Base-by-base conservation (phyloP, 1,284 basidiomycete species). In the Cryptococcus sp. region DNA sequence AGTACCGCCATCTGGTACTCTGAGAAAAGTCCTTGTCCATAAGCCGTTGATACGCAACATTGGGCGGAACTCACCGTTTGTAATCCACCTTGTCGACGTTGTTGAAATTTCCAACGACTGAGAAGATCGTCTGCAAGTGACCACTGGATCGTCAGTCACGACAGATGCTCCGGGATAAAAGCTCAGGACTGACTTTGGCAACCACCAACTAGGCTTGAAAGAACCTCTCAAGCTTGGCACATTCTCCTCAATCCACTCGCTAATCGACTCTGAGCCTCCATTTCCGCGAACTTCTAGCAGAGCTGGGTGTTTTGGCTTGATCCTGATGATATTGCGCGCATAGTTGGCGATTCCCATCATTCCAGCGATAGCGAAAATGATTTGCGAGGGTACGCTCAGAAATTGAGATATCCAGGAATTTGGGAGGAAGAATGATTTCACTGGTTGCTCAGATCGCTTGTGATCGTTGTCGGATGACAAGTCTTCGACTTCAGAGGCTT, bases 31-130 rank as follows among this genome's bases (percentile, higher is more conserved):
- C 60, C 85, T 84, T 52, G 21, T 16, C n/a, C n/a, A 40, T 31
- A 34, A 32, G 36, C 23, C 16, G 36, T n/a, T 36, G 37, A 40
- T 23, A n/a, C n/a, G n/a, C 16, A 32, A 46, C 16, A n/a, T 50
- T 19, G 25, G n/a, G n/a, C n/a, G n/a, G n/a, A n/a, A 63, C 79
- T 57, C 56, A 83, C 86, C 87, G 79, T 53, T 83, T 79, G 69
- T 89, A 91, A 54, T 78, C 77, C 52, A 91, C 80, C 49, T 78
- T 78, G 71, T 92, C 86, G 42, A 82, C 78, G 52, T 83, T 82
- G 1, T 83, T 83, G 61, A 92, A 91, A 70, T 78, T 65, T 14
- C 74, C 77, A 2, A 73, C 49, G n/a, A 74, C 74, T 16, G 67
- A 72, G 59, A 69, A 78, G 21, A 73, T 64, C 1, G 78, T 79